Percentiles rank a stretch among this genome's conserved stretches.
Evolutionary conservation across 257 asterid genomes (phyloP).

Genomic region (Jasminum sambac): DNA sequence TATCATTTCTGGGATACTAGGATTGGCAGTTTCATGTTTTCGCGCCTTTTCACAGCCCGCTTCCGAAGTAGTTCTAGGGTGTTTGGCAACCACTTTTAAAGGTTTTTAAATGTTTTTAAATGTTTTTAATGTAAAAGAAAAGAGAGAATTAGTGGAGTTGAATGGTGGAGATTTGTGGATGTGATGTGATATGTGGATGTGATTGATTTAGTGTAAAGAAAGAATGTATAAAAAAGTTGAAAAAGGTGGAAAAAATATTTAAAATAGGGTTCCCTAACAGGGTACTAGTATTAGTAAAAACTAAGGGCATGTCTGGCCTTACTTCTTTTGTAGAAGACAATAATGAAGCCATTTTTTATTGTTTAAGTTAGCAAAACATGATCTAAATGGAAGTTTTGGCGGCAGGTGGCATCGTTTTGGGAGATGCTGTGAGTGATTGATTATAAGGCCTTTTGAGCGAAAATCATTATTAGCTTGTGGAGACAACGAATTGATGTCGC

Average conservation of each 20-base stretch:
- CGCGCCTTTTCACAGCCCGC: neutral
- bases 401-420: slow-evolving; percentile 29
- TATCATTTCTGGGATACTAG: neutral
- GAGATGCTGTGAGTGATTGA: neutral
- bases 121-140: no score
- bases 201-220: no score
- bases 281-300: neutral
- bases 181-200: no score
- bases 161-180: no score
- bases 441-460: slow-evolving; percentile 1
- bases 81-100: no score
- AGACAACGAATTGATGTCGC: slow-evolving; percentile 55
- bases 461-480: neutral
- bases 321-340: neutral
- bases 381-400: neutral
- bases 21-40: neutral
- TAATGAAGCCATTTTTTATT: neutral
- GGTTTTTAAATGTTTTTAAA: no score
- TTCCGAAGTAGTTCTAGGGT: neutral
- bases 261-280: no score
- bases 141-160: no score
- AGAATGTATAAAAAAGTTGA: no score
- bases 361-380: neutral
- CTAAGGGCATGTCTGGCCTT: neutral
- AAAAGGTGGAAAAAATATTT: no score